phyloP scores from a whole-genome alignment of 768 basidiomycete genomes.

The Sistotremastrum suecicum region DNA sequence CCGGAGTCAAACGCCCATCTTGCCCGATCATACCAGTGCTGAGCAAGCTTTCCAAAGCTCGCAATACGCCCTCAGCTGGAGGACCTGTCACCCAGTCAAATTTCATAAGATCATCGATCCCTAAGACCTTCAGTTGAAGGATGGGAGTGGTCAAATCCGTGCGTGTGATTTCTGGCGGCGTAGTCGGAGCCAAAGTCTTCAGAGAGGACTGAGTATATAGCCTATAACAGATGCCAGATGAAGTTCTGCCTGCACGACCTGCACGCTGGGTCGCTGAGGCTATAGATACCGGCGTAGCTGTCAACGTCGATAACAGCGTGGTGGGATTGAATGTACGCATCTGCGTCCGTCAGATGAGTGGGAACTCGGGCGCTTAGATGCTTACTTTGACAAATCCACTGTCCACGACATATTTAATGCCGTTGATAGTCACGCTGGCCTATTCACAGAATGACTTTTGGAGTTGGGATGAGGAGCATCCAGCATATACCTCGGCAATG shows the following conservation, averaged over 20 bases:
- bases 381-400: constrained; percentile 88
- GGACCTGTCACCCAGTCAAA: constrained; percentile 93
- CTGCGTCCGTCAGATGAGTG: constrained; percentile 23
- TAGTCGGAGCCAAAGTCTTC: constrained; percentile 46
- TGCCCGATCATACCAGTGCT: constrained; percentile 75
- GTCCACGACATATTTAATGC: constrained; percentile 88
- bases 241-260: constrained; percentile 89
- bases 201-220: constrained; percentile 63
- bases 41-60: constrained; percentile 74
- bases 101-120: constrained; percentile 89
- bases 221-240: constrained; percentile 84
- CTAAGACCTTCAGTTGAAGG: constrained; percentile 86
- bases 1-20: constrained; percentile 57
- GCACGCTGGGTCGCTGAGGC: constrained; percentile 90
- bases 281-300: constrained; percentile 68
- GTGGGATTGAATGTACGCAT: constrained; percentile 84
- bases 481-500: constrained; percentile 65
- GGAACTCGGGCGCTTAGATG: neutral
- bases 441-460: constrained; percentile 12
- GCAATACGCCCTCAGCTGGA: constrained; percentile 69
- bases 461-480: too few relatives aligned
- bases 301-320: constrained; percentile 71
- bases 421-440: constrained; percentile 96
- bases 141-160: constrained; percentile 87
- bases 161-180: constrained; percentile 82